A percentile compares a stretch with the other conserved stretches of the same genome.
phyloP scores from a whole-genome alignment of 2,329 filamentous ascomycete species.

The Akanthomyces uredinophilus region DNA sequence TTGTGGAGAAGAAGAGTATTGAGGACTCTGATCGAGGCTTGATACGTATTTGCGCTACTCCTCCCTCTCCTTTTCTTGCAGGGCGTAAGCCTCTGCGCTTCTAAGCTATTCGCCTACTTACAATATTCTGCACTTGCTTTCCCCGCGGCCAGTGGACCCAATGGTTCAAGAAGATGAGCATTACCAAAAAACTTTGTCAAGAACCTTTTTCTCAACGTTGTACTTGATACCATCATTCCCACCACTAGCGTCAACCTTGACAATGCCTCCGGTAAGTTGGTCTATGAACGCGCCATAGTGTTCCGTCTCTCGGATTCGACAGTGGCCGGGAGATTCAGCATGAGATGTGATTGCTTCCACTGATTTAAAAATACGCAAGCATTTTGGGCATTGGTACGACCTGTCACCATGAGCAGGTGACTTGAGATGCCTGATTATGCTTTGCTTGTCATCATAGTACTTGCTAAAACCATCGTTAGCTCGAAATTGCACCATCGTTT shows the following conservation, averaged over 20 bases:
- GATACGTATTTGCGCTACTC: too few relatives aligned
- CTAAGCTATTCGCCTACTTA: too few relatives aligned
- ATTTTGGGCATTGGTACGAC: constrained; percentile 19
- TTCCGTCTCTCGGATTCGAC: constrained; percentile 5
- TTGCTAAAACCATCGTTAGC: constrained; percentile 6
- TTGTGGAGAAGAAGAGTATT: too few relatives aligned
- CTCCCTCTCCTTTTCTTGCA: too few relatives aligned
- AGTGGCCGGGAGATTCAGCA: constrained; percentile 8
- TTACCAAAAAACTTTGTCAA: not conserved
- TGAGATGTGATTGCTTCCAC: constrained; percentile 3
- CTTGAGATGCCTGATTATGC: not conserved
- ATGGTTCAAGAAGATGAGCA: too few relatives aligned
- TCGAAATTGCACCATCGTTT: not conserved
- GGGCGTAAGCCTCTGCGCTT: too few relatives aligned
- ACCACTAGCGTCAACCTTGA: constrained; percentile 20
- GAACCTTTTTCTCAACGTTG: not conserved
- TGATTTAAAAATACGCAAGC: constrained; percentile 18
- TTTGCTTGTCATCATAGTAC: constrained; percentile 4
- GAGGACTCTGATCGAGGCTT: too few relatives aligned
- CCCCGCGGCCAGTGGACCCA: too few relatives aligned
- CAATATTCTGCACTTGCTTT: too few relatives aligned
- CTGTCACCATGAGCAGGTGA: constrained; percentile 1
- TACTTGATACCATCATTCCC: not conserved
- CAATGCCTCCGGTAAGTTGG: constrained; percentile 29
- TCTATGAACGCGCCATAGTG: constrained; percentile 24